Conservation (phyloP, 306 rosid species). For the Gillenia trifoliata region DNA sequence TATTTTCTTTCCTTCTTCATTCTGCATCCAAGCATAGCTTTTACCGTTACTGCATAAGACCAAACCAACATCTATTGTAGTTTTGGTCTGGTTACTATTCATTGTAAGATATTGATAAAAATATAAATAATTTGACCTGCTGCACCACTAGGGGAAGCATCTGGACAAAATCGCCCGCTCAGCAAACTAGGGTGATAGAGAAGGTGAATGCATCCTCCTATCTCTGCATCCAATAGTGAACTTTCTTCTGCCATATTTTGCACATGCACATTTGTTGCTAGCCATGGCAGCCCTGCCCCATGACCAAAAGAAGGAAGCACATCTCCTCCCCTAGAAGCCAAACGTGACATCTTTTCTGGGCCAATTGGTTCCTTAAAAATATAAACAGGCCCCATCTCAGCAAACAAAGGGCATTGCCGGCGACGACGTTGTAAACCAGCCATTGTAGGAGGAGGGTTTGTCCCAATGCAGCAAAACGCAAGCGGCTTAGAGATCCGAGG, state of each 20-base stretch:
- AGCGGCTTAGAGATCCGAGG: slow-evolving; percentile 93
- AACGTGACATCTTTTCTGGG: slow-evolving; percentile 73
- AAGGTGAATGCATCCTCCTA: slow-evolving; percentile 83
- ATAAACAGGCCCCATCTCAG: slow-evolving; percentile 98
- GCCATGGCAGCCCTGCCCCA: slow-evolving; percentile 93
- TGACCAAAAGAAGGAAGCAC: slow-evolving; percentile 84
- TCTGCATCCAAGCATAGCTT: not conserved
- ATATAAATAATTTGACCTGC: slow-evolving; percentile 60
- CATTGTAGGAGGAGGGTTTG: slow-evolving; percentile 99
- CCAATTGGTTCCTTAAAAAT: slow-evolving; percentile 96
- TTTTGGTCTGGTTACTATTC: not conserved
- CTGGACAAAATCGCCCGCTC: slow-evolving; percentile 92
- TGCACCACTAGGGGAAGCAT: slow-evolving; percentile 94
- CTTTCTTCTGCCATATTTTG: slow-evolving; percentile 76
- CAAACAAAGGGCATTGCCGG: slow-evolving; percentile 97
- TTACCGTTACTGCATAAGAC: not conserved
- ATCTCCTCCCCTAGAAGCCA: slow-evolving; percentile 96
- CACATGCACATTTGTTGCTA: slow-evolving; percentile 61
- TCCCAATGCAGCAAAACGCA: slow-evolving; percentile 97
- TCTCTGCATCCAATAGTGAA: slow-evolving; percentile 83
- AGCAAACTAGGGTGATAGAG: slow-evolving; percentile 95
- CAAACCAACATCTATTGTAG: not conserved
- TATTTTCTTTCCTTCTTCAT: slow-evolving; percentile 1
- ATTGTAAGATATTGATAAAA: not conserved
- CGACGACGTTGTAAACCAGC: slow-evolving; percentile 99